Evolutionary conservation across 1,139 yeast species (phyloP).

Genomic region (Taiozyma sp.): DNA sequence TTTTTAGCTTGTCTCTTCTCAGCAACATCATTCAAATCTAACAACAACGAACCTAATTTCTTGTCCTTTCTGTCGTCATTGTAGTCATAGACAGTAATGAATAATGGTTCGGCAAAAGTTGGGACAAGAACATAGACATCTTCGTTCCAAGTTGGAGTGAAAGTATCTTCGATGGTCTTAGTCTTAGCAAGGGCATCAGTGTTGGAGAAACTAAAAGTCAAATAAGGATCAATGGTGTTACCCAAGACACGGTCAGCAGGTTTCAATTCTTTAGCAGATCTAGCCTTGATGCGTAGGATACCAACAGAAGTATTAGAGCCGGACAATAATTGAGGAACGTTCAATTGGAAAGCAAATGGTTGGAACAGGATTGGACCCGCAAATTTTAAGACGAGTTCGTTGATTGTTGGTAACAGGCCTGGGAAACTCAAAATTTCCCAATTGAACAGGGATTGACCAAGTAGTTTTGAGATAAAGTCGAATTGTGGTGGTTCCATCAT

Average conservation of each 20-base stretch:
- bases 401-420: constrained; percentile 76
- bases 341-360: constrained; percentile 90
- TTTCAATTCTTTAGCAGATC: constrained; percentile 62
- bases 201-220: constrained; percentile 62
- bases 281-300: constrained; percentile 66
- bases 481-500: constrained; percentile 81
- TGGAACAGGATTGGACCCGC: constrained; percentile 83
- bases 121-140: constrained; percentile 64
- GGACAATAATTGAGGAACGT: constrained; percentile 83
- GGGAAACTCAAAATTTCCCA: constrained; percentile 87
- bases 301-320: constrained; percentile 89
- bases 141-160: constrained; percentile 81
- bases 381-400: constrained; percentile 80
- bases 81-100: constrained; percentile 65
- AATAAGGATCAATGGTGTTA: constrained; percentile 86
- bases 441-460: constrained; percentile 78
- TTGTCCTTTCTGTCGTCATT: constrained; percentile 80
- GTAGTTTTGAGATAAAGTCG: constrained; percentile 68
- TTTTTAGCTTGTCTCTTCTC: constrained; percentile 49
- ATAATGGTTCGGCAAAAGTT: constrained; percentile 76
- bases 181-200: constrained; percentile 62
- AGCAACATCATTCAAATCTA: constrained; percentile 66
- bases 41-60: constrained; percentile 70
- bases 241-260: constrained; percentile 63
- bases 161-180: constrained; percentile 57